These are phyloP conservation scores for Spergularia azorica DNA, from an alignment of 179 eudicot species.

Conservation along the genomic window DNA sequence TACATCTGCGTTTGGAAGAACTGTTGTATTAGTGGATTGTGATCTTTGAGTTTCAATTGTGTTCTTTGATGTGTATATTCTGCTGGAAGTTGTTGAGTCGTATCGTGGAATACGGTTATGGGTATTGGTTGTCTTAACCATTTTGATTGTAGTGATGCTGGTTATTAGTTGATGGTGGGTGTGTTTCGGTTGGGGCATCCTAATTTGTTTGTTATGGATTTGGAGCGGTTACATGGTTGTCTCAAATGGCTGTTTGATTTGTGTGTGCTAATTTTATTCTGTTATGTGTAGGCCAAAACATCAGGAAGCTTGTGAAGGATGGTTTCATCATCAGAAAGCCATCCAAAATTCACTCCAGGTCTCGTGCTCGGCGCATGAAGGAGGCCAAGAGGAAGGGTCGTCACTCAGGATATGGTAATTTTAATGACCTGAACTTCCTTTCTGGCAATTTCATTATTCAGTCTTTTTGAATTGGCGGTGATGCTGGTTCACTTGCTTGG, in stretches of 20 bases:
- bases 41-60: no score
- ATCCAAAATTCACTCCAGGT: conserved; percentile 88
- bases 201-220: background rate
- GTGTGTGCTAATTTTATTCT: conserved; percentile 3
- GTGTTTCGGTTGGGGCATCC: background rate
- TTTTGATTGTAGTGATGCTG: no score
- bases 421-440: background rate
- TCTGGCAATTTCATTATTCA: background rate
- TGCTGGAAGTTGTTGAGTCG: no score
- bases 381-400: conserved; percentile 97
- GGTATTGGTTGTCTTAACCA: no score
- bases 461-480: background rate
- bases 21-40: no score
- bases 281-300: conserved; percentile 67
- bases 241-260: background rate
- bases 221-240: background rate
- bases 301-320: conserved; percentile 93
- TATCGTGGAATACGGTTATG: no score
- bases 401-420: conserved; percentile 87
- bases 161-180: background rate
- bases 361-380: conserved; percentile 95
- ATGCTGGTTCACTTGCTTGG: background rate
- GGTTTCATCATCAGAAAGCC: conserved; percentile 94
- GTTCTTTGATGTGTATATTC: no score
- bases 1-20: no score